Conservation (phyloP, 2,329 filamentous ascomycete species). For the Pseudogymnoascus sp. region DNA sequence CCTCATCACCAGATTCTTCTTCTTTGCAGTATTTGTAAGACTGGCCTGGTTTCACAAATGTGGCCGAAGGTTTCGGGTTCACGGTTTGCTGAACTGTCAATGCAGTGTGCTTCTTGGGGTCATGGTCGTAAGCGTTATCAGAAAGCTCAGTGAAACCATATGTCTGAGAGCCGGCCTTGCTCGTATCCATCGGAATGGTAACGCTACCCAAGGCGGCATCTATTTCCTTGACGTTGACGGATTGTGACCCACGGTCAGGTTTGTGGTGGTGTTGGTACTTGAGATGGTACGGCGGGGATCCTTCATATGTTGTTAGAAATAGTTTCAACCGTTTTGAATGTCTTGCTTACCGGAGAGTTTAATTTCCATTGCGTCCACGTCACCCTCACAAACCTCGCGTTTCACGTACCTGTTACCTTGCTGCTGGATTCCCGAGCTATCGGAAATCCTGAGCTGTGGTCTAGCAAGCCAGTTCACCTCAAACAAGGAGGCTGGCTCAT, state of each 20-base stretch:
- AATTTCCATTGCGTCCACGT: slow-evolving; percentile 83
- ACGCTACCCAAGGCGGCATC: slow-evolving; percentile 70
- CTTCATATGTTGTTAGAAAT: slow-evolving; percentile 33
- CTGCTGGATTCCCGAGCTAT: slow-evolving; percentile 54
- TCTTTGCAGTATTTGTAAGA: slow-evolving; percentile 93
- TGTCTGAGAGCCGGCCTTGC: slow-evolving; percentile 71
- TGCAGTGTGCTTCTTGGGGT: slow-evolving; percentile 56
- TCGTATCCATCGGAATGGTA: slow-evolving; percentile 78
- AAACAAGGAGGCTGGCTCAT: slow-evolving; percentile 66
- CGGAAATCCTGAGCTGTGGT: slow-evolving; percentile 61
- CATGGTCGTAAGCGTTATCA: slow-evolving; percentile 78
- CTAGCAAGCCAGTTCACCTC: slow-evolving; percentile 78
- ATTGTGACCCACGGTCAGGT: slow-evolving; percentile 56
- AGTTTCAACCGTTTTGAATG: neutral
- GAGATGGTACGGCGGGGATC: slow-evolving; percentile 72
- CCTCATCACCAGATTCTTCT: slow-evolving; percentile 73
- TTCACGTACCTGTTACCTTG: slow-evolving; percentile 57
- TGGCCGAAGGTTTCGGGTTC: slow-evolving; percentile 72
- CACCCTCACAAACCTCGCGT: slow-evolving; percentile 84
- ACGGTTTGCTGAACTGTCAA: slow-evolving; percentile 74
- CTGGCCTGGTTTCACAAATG: slow-evolving; percentile 78
- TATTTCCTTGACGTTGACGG: slow-evolving; percentile 61
- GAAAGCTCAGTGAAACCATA: slow-evolving; percentile 79
- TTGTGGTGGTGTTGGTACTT: slow-evolving; percentile 75
- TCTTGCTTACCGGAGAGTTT: slow-evolving; percentile 59